Evolutionary conservation across 345 rosid genomes (phyloP), one percentile per base, ranked within the genome.

Genomic region (Arabis alpina): DNA sequence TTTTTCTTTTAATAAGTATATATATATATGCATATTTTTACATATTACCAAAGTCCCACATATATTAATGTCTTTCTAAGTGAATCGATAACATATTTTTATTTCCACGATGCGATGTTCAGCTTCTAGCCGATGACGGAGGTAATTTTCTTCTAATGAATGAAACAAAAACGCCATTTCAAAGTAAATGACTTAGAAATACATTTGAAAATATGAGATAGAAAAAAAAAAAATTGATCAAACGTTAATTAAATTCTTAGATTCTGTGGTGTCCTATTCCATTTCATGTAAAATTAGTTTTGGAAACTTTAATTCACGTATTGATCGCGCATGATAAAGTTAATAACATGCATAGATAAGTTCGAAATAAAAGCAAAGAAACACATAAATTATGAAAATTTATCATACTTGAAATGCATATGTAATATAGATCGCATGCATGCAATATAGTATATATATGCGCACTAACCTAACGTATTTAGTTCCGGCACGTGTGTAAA

Each of bases 401-500:
- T n/a, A 24, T 4, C 41, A 12, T 50, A 70, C 0, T 3, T 54
- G 43, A 72, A 54, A 55, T 36, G 30, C 42, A 61, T 71, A 13
- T 54, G 8, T 23, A 41, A 44, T 47, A 30, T 64, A 54, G 23
- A 19, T 19, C 13, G 9, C 5, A 13, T 65, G 45, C 42, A 41
- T 50, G 72, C 25, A 10, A 2, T 47, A 34, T 44, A 7, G 25
- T 60, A 45, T 60, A 27, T 9, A 30, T 36, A 24, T 67, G 3
- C 19, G 23, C 36, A 58, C 74, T 44, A 70, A 70, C 82, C 80
- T 85, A 56, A 87, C 81, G 47, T 74, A 83, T 16, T 75, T 72
- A 12, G 61, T 28, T 36, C 78, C 36, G 0, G 93, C 88, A 34
- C 85, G 91, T 0, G 87, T 78, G 74, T 84, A 90, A 64, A 88